phyloP scores from a whole-genome alignment of 2,329 filamentous ascomycete genomes.

The Verticillium longisporum region DNA sequence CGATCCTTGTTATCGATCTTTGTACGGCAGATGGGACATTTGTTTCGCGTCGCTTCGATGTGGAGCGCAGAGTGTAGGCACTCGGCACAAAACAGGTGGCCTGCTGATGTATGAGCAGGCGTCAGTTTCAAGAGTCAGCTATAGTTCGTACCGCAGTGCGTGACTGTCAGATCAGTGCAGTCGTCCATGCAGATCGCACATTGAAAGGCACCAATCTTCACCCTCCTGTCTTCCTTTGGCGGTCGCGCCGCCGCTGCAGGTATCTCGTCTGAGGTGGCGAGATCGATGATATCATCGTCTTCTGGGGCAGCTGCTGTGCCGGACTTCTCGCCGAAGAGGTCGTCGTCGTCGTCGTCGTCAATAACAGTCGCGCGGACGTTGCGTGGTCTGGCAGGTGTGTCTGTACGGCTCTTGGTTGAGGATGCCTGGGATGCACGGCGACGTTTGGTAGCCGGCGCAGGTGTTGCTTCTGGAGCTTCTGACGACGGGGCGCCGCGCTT shows the following conservation, averaged over 20 bases:
- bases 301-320: slow-evolving; percentile 10
- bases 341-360: slow-evolving; percentile 15
- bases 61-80: slow-evolving; percentile 56
- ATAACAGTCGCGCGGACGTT: neutral
- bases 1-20: slow-evolving; percentile 44
- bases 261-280: slow-evolving; percentile 35
- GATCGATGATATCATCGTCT: slow-evolving; percentile 29
- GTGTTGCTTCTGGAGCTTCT: neutral
- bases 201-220: slow-evolving; percentile 51
- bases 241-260: slow-evolving; percentile 32
- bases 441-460: slow-evolving; percentile 5
- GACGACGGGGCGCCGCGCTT: slow-evolving; percentile 8
- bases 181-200: slow-evolving; percentile 65
- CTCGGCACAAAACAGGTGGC: slow-evolving; percentile 57
- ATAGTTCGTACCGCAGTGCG: slow-evolving; percentile 54
- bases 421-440: slow-evolving; percentile 9
- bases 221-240: slow-evolving; percentile 38
- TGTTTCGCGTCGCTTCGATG: slow-evolving; percentile 46
- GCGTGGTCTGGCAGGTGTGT: slow-evolving; percentile 17
- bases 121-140: neutral
- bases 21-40: slow-evolving; percentile 58
- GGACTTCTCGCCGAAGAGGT: slow-evolving; percentile 19
- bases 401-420: slow-evolving; percentile 5
- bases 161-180: slow-evolving; percentile 50
- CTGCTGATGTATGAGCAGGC: slow-evolving; percentile 24